A percentile compares a stretch with the other conserved stretches of the same genome.
These are phyloP conservation scores for Dothideomycetes sp. DNA, from an alignment of 2,329 filamentous ascomycete genomes.

Conservation along the genomic window DNA sequence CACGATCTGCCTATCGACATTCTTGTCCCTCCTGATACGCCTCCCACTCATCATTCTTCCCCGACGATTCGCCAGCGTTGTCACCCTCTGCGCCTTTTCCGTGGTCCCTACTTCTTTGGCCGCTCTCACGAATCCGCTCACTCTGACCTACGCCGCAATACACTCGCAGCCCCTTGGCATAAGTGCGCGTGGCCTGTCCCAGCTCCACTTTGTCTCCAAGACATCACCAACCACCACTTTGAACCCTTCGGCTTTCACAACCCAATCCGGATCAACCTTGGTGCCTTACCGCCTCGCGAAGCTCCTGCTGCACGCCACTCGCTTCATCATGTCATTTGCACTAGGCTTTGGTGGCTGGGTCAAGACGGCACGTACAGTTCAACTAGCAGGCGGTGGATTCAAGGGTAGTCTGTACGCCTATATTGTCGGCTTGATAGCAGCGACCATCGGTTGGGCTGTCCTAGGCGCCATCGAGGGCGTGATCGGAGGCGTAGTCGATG, in stretches of 20 bases:
- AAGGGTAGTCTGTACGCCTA: slow-evolving; percentile 89
- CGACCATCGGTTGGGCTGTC: slow-evolving; percentile 89
- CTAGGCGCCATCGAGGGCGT: slow-evolving; percentile 40
- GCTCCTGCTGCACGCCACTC: slow-evolving; percentile 78
- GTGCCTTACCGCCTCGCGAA: slow-evolving; percentile 85
- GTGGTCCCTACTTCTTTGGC: slow-evolving; percentile 78
- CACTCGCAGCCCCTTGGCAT: slow-evolving; percentile 73
- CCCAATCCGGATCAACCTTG: slow-evolving; percentile 40
- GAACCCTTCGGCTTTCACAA: slow-evolving; percentile 27
- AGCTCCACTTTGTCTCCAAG: slow-evolving; percentile 70
- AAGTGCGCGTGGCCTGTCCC: slow-evolving; percentile 67
- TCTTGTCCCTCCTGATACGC: slow-evolving; percentile 69
- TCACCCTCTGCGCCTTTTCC: slow-evolving; percentile 63
- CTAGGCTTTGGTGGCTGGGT: slow-evolving; percentile 97
- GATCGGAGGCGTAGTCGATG: slow-evolving; percentile 25
- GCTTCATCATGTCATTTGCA: slow-evolving; percentile 80
- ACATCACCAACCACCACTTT: slow-evolving; percentile 61
- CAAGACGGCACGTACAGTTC: slow-evolving; percentile 70
- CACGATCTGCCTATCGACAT: slow-evolving; percentile 78
- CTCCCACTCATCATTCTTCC: slow-evolving; percentile 79
- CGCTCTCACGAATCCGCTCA: slow-evolving; percentile 79
- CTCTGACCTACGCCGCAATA: slow-evolving; percentile 85
- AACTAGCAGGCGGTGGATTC: slow-evolving; percentile 40
- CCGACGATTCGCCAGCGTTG: slow-evolving; percentile 55
- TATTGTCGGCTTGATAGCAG: slow-evolving; percentile 81